These are phyloP conservation scores for Xylariomycetidae sp. DNA, from an alignment of 2,329 filamentous ascomycete species.

Conservation along the genomic window DNA sequence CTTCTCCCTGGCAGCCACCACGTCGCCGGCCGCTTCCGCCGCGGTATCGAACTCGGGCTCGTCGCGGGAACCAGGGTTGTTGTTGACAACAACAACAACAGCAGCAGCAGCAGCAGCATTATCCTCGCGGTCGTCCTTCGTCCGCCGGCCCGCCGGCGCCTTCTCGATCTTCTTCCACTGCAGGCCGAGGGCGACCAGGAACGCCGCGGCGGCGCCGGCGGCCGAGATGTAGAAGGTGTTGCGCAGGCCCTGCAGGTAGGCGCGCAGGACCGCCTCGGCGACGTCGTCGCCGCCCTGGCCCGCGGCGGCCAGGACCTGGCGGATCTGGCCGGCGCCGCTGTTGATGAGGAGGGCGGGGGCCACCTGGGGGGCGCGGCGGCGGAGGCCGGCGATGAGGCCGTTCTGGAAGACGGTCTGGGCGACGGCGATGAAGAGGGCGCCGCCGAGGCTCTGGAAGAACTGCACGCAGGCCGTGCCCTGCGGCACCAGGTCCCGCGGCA, in stretches of 20 bases:
- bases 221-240: background rate
- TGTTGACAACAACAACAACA: too few species aligned
- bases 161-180: background rate
- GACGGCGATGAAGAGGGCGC: conserved; percentile 51
- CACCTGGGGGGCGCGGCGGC: background rate
- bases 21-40: too few species aligned
- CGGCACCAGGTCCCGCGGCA: conserved; percentile 45
- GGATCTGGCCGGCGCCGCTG: background rate
- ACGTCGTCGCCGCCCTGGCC: too few species aligned
- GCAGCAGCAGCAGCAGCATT: too few species aligned
- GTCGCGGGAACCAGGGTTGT: too few species aligned
- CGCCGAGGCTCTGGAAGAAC: conserved; percentile 54
- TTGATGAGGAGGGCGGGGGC: background rate
- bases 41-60: too few species aligned
- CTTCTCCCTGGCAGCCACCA: too few species aligned
- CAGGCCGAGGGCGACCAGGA: background rate
- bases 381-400: background rate
- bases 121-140: too few species aligned
- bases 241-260: background rate
- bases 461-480: conserved; percentile 50
- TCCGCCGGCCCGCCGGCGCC: too few species aligned
- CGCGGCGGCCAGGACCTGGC: background rate
- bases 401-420: conserved; percentile 49
- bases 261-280: background rate
- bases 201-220: background rate